These are phyloP conservation scores for Aspergillus uvarum DNA, from an alignment of 2,329 filamentous ascomycete species.

Conservation along the genomic window DNA sequence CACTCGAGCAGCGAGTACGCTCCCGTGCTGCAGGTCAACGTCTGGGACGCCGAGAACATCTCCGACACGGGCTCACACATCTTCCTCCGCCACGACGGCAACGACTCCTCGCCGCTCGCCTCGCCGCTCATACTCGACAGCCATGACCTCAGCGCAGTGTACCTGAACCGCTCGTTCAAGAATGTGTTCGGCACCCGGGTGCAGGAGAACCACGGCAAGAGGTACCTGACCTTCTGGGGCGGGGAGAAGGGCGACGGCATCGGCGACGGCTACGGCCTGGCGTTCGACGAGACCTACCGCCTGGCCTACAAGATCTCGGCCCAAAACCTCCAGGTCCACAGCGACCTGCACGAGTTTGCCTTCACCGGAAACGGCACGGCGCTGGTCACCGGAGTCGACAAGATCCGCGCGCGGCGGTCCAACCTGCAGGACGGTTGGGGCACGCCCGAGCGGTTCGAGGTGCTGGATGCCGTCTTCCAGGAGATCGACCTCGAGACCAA, in stretches of 20 bases:
- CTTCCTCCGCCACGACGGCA: conserved; percentile 12
- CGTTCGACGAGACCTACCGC: conserved; percentile 11
- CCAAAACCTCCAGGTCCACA: conserved; percentile 6
- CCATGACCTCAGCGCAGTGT: conserved; percentile 10
- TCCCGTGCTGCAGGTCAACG: conserved; percentile 9
- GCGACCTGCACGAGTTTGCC: conserved; percentile 10
- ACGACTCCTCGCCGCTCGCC: conserved; percentile 8
- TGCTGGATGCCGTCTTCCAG: conserved; percentile 6
- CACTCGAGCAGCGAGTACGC: conserved; percentile 11
- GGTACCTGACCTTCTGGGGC: conserved; percentile 13
- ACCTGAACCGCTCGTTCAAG: conserved; percentile 9
- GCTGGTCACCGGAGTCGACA: conserved; percentile 8
- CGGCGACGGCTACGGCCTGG: conserved; percentile 10
- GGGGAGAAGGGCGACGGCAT: conserved; percentile 12
- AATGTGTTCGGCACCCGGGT: conserved; percentile 13
- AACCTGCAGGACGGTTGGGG: not conserved
- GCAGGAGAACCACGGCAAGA: conserved; percentile 9
- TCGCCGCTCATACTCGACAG: conserved; percentile 11
- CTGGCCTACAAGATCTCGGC: conserved; percentile 9
- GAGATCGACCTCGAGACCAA: conserved; percentile 12
- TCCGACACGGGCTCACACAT: conserved; percentile 10
- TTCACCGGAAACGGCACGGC: conserved; percentile 6
- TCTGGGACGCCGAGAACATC: conserved; percentile 5
- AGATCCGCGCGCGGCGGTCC: not conserved
- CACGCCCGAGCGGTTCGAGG: not conserved